Evolutionary conservation across 768 basidiomycete genomes (phyloP).

Genomic region (Russula lepida): DNA sequence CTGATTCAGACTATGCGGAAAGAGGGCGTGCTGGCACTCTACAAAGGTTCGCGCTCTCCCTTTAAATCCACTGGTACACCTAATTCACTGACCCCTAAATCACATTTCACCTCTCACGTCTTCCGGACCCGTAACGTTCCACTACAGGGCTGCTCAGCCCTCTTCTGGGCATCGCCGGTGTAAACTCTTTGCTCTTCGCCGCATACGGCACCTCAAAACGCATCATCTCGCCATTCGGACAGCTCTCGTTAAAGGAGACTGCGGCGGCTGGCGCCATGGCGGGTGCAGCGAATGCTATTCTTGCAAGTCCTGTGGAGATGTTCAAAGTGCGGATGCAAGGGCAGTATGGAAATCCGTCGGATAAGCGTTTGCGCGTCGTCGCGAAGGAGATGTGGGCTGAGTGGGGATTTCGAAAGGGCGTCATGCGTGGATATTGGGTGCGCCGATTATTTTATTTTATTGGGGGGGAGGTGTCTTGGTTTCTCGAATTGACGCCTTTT

Average conservation of each 20-base stretch:
- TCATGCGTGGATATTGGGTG: slow-evolving; percentile 98
- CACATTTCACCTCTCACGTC: not conserved
- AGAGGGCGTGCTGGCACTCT: slow-evolving; percentile 89
- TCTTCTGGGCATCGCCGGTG: slow-evolving; percentile 85
- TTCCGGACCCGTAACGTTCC: not conserved
- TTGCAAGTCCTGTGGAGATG: slow-evolving; percentile 96
- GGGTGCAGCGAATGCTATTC: slow-evolving; percentile 80
- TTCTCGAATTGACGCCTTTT: not conserved
- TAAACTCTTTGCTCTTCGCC: slow-evolving; percentile 92
- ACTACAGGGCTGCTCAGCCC: slow-evolving; percentile 80
- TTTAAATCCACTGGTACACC: no score
- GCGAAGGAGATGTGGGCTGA: slow-evolving; percentile 77
- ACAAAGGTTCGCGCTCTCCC: slow-evolving; percentile 60
- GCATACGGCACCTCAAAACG: slow-evolving; percentile 79
- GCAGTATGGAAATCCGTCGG: slow-evolving; percentile 75
- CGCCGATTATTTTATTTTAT: slow-evolving; percentile 15
- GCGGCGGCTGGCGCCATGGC: slow-evolving; percentile 88
- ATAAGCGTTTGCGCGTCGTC: slow-evolving; percentile 68
- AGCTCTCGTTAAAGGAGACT: slow-evolving; percentile 70
- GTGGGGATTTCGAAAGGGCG: slow-evolving; percentile 78
- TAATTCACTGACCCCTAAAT: no score
- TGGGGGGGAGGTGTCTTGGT: not conserved
- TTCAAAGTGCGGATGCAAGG: slow-evolving; percentile 99
- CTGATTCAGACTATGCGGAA: slow-evolving; percentile 67
- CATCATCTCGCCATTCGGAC: slow-evolving; percentile 81